A percentile compares a stretch with the other conserved stretches of the same genome.
phyloP scores from a whole-genome alignment of 1,284 basidiomycete genomes.

The Sporisorium iseilematis-ciliati region DNA sequence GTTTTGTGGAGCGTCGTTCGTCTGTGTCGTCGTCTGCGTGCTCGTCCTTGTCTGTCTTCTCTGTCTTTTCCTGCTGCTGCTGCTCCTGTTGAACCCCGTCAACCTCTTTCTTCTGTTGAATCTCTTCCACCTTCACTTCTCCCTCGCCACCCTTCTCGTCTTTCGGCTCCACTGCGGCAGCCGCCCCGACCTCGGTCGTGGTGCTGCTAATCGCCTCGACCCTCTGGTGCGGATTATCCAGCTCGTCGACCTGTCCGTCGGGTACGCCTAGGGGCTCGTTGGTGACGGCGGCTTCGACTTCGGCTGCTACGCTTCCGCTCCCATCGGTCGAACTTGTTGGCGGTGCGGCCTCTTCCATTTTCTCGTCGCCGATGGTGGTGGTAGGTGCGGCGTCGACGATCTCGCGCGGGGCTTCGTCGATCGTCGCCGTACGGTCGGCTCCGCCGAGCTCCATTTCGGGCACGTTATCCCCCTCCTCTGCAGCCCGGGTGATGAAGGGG shows the following conservation, averaged over 20 bases:
- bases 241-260: no score
- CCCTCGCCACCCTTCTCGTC: no score
- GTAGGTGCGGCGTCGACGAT: constrained; percentile 20
- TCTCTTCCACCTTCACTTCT: not conserved
- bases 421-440: constrained; percentile 27
- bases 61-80: no score
- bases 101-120: not conserved
- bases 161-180: no score
- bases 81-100: constrained; percentile 5
- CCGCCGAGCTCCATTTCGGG: constrained; percentile 40
- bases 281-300: no score
- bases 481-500: constrained; percentile 23
- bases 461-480: constrained; percentile 5
- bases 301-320: no score
- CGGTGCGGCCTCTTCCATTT: no score
- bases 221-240: no score
- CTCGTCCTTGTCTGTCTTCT: not conserved
- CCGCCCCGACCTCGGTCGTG: no score
- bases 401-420: constrained; percentile 13
- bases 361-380: not conserved
- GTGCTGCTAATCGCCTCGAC: no score
- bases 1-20: constrained; percentile 15
- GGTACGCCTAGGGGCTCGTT: no score
- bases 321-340: no score
- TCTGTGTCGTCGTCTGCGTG: not conserved